Evolutionary conservation across 768 basidiomycete species (phyloP), one percentile per base, ranked within the genome.

Genomic region (Tulasnella sp.): DNA sequence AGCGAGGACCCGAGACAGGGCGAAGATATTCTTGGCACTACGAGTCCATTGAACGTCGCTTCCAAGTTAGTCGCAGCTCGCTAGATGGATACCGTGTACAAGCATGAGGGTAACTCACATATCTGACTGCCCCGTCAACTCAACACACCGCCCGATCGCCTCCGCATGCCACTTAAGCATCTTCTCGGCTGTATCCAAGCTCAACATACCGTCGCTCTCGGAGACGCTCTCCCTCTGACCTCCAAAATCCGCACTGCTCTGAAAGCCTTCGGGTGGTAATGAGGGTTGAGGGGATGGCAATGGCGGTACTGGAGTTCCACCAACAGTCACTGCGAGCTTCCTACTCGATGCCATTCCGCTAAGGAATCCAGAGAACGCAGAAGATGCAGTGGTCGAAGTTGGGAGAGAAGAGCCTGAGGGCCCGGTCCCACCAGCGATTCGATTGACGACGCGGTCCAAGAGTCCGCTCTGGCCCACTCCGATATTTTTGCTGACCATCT

Each of bases 121-220:
- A 66, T 99, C 96, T 44, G 80, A 83, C 7, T 79, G 67, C 10
- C 83, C 71, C 66, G 84, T 92, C 49, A 99, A 74, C 70, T 98
- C 96, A 10, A 93, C 88, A 63, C 91, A 93, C 65, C 96, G 75
- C 3, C 96, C 94, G 27, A 96, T 84, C 3, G 92, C 90, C 69
- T 99, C 96, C 1, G 96, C 94, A 70, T 99, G 96, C 92, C 94
- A 97, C 69, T 83, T 89, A 15, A 98, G 73, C 83, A 98, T 92
- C 65, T 78, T 84, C 73, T 94, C 92, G 1, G 92, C 88, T 9
- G 82, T 73, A 42, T 83, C 80, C 2, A 96, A 72, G 48, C 74
- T 83, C 34, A 97, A 72, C 30, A 81, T 65, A 10, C 94, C 94
- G 66, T 98, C 94, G 62, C 87, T 85, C 54, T 91, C 87, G 42